Evolutionary conservation across 345 rosid genomes (phyloP), one percentile per base, ranked within the genome.

Genomic region (Murraya koenigii): DNA sequence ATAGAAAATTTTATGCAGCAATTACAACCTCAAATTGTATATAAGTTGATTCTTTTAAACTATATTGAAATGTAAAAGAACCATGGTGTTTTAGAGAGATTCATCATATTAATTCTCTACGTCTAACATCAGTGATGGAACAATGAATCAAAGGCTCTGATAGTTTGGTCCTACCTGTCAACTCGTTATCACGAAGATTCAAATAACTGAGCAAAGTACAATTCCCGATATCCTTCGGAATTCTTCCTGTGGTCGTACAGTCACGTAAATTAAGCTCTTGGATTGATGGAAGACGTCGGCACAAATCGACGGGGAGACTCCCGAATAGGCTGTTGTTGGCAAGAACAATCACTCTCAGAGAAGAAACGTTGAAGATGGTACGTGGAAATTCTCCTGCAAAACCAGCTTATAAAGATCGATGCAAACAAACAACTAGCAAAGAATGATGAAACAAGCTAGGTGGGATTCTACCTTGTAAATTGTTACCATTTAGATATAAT

Each of bases 321-420:
- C 78, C 78, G 8, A 26, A 63, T 4, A 76, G 2, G 62, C 38
- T 75, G 32, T 66, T 75, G 23, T 65, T 75, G 6, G 36, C 30
- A 54, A 75, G 44, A 52, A 49, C 4, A n/a, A 65, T 36, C 30
- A 8, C 4, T 35, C 26, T 65, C 26, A 63, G 10, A 49, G 69
- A 66, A 35, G 69, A 66, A 66, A 66, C n/a, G 26, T 66, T 20
- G 47, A 35, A 66, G 44, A 66, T 35, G 23, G 25, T 8, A 3
- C 28, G 23, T 35, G 69, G 69, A 66, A 66, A 60, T 26, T 23
- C 64, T 39, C 25, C 66, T 63, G 66, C 66, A 30, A 14, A 28
- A 63, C 17, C 6, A 30, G 0, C 66, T 63, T 28, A 58, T 23
- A 23, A 58, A 58, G 62, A 52, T 17, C 22, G 0, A 1, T 13